Conservation (phyloP, 495 filamentous ascomycete genomes). For the Penicillium macrosclerotiorum region DNA sequence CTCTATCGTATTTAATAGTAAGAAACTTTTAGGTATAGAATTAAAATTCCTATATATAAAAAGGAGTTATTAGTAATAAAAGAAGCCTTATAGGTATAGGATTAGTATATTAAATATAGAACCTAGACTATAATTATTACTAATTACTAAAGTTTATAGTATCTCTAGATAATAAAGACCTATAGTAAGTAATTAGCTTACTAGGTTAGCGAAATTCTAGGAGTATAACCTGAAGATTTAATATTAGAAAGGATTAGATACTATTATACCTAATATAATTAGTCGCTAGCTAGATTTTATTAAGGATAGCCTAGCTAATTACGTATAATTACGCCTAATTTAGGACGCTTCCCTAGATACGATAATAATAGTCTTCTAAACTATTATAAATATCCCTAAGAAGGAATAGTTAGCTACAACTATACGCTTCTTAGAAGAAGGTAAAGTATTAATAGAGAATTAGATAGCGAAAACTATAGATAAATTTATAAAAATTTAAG, state of each 20-base stretch:
- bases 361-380: background rate
- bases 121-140: background rate
- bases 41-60: background rate
- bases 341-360: background rate
- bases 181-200: slow-evolving; percentile 1
- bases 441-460: background rate
- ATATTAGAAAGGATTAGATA: background rate
- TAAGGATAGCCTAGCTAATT: background rate
- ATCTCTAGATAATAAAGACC: background rate
- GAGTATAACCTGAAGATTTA: slow-evolving; percentile 2
- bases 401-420: background rate
- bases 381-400: background rate
- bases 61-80: background rate
- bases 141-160: background rate
- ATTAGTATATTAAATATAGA: too few relatives aligned
- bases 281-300: background rate
- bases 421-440: background rate
- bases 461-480: background rate
- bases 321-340: background rate
- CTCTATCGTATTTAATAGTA: background rate
- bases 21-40: background rate
- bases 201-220: background rate
- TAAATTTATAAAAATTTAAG: too few relatives aligned
- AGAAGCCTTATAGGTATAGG: background rate
- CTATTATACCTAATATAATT: background rate